Conservation (phyloP, 805 yeast genomes). For the Barnettozyma sucrosica region DNA sequence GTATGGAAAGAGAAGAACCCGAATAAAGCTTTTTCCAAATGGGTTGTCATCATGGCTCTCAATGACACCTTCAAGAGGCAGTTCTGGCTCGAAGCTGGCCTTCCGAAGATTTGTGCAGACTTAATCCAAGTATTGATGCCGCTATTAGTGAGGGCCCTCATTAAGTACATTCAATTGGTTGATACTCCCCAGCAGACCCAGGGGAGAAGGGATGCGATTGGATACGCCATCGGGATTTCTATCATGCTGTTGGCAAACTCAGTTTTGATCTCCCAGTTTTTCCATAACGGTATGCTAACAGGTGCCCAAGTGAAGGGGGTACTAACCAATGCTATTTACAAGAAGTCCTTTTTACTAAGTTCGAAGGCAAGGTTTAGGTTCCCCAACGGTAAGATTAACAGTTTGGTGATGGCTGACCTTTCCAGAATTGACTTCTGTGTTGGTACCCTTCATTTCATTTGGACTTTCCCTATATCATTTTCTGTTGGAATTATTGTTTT, state of each 20-base stretch:
- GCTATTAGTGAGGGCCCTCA: constrained; percentile 56
- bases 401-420: constrained; percentile 75
- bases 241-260: constrained; percentile 46
- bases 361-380: constrained; percentile 51
- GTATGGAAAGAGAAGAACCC: constrained; percentile 24
- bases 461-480: constrained; percentile 60
- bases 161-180: constrained; percentile 53
- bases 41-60: constrained; percentile 28
- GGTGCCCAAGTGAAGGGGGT: constrained; percentile 72
- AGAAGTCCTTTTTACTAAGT: constrained; percentile 60
- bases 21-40: constrained; percentile 18
- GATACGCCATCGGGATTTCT: constrained; percentile 68
- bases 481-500: constrained; percentile 60
- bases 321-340: constrained; percentile 62
- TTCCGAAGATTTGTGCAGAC: constrained; percentile 28
- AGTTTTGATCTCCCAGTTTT: constrained; percentile 52
- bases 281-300: constrained; percentile 51
- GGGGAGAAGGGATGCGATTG: constrained; percentile 54
- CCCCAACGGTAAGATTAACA: constrained; percentile 68
- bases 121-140: constrained; percentile 50
- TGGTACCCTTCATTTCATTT: constrained; percentile 59
- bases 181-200: constrained; percentile 36
- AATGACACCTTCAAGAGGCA: constrained; percentile 30
- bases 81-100: constrained; percentile 30
- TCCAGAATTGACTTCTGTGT: constrained; percentile 74